Evolutionary conservation across 208 protist genomes (phyloP), one percentile per base, ranked within the genome.

Genomic region (Acanthamoeba lenticulata): DNA sequence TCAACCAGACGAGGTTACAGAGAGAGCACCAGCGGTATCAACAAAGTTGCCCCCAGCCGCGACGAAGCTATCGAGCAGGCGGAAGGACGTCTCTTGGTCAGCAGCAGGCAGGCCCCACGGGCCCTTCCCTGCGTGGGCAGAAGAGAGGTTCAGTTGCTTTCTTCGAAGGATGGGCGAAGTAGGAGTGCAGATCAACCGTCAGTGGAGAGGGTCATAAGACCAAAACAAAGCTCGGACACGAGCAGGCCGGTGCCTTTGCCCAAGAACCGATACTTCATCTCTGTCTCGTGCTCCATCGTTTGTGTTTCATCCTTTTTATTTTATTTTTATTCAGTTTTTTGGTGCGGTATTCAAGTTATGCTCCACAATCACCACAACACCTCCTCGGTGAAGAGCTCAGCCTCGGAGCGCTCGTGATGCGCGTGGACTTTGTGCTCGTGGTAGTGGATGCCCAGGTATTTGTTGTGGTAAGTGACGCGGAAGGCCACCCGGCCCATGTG

Each of bases 31-130:
- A 38, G 81, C 81, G 36, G 81, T 90, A 32, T 90, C 81, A n/a
- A 90, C 6, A 34, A 90, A 90, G 81, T 90, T 90, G 81, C 81
- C 81, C 15, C 81, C 81, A 7, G 81, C 81, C 5, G 81, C 44
- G 34, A 90, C 81, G 81, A 65, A 90, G n/a, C 29, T 11, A 47
- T 90, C 81, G 0, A 90, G 38, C 44, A 90, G 15, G 19, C 32
- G 49, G 24, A 67, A 65, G 29, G 49, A 67, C 21, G 44, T 57
- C 34, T 90, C 42, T 47, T 90, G 49, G 38, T 90, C 52, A 11
- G 81, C 44, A 38, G 81, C 81, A 7, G 81, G 81, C 42, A 90
- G 27, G 5, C 81, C 81, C 81, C 81, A 90, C 13, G 52, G 49
- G 7, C 81, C 81, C 29, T 65, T n/a, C 42, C 52, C 81, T 90